Percentiles rank a stretch among this genome's conserved stretches.
phyloP scores from a whole-genome alignment of 306 rosid genomes.

The Trichosanthes cucumerina region DNA sequence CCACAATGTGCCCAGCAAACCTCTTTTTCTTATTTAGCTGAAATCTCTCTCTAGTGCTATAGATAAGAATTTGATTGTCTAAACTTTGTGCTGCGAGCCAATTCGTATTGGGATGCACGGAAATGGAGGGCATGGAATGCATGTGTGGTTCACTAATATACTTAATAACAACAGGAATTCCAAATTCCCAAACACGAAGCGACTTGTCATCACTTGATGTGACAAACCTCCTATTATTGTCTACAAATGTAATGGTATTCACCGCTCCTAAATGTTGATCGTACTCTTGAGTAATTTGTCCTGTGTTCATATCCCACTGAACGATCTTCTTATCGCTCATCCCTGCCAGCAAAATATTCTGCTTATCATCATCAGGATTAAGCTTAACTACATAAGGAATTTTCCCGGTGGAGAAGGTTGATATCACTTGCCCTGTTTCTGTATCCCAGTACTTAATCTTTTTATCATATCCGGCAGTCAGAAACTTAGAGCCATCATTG shows the following conservation, averaged over 20 bases:
- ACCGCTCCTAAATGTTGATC: constrained; percentile 99
- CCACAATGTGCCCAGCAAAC: constrained; percentile 88
- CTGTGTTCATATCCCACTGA: constrained; percentile 93
- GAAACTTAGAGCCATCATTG: constrained; percentile 77
- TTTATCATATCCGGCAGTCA: constrained; percentile 91
- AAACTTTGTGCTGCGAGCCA: constrained; percentile 98
- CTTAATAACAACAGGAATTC: constrained; percentile 94
- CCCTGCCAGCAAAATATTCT: constrained; percentile 84
- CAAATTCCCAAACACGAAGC: constrained; percentile 92
- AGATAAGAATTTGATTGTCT: constrained; percentile 96
- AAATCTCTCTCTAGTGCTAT: constrained; percentile 92
- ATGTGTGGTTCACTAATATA: constrained; percentile 97
- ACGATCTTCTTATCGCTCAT: constrained; percentile 99
- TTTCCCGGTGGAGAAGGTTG: constrained; percentile 81
- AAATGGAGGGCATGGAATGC: constrained; percentile 97
- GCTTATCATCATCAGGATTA: constrained; percentile 93
- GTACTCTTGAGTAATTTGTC: constrained; percentile 97
- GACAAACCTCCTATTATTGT: constrained; percentile 90
- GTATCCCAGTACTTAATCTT: constrained; percentile 99
- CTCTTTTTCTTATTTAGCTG: constrained; percentile 96
- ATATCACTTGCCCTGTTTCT: constrained; percentile 91
- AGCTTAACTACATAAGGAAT: constrained; percentile 90
- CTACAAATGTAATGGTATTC: constrained; percentile 93
- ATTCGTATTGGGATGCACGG: constrained; percentile 81
- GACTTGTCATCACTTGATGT: constrained; percentile 97